Evolutionary conservation across 2,329 filamentous ascomycete genomes (phyloP).

Genomic region (Amphichorda felina): DNA sequence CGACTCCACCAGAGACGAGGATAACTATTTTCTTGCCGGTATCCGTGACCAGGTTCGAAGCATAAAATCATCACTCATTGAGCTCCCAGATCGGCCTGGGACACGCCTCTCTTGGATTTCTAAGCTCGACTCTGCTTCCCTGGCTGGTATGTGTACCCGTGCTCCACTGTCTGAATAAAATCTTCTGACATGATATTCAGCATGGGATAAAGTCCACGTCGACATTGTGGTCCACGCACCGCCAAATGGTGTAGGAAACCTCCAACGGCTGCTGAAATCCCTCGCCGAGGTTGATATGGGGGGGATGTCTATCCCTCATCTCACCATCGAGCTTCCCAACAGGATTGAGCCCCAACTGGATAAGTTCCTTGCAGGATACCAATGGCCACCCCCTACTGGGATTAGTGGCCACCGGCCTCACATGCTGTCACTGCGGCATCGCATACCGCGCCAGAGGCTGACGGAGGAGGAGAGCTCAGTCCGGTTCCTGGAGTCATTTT

Average conservation of each 20-base stretch:
- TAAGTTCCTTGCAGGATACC: conserved; percentile 49
- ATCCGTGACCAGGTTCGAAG: conserved; percentile 41
- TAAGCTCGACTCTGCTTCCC: conserved; percentile 59
- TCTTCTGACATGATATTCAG: conserved; percentile 24
- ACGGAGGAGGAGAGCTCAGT: conserved; percentile 60
- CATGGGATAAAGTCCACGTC: conserved; percentile 67
- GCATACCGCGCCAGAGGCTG: conserved; percentile 49
- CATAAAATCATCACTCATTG: conserved; percentile 53
- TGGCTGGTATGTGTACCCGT: conserved; percentile 41
- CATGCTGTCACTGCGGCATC: conserved; percentile 60
- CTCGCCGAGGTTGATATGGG: conserved; percentile 66
- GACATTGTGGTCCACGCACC: conserved; percentile 78
- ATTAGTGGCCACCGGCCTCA: conserved; percentile 28
- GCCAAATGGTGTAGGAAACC: conserved; percentile 55
- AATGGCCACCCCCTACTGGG: conserved; percentile 47
- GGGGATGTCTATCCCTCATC: conserved; percentile 53
- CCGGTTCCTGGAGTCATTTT: conserved; percentile 78
- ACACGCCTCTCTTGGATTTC: conserved; percentile 66
- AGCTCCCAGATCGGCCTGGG: conserved; percentile 53
- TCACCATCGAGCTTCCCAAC: conserved; percentile 76
- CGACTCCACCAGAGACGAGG: conserved; percentile 56
- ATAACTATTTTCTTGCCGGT: conserved; percentile 52
- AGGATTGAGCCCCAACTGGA: conserved; percentile 54
- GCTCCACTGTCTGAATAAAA: background rate
- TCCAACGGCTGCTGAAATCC: conserved; percentile 68